Base-by-base conservation (phyloP, 768 basidiomycete genomes). In the Lactarius deliciosus region DNA sequence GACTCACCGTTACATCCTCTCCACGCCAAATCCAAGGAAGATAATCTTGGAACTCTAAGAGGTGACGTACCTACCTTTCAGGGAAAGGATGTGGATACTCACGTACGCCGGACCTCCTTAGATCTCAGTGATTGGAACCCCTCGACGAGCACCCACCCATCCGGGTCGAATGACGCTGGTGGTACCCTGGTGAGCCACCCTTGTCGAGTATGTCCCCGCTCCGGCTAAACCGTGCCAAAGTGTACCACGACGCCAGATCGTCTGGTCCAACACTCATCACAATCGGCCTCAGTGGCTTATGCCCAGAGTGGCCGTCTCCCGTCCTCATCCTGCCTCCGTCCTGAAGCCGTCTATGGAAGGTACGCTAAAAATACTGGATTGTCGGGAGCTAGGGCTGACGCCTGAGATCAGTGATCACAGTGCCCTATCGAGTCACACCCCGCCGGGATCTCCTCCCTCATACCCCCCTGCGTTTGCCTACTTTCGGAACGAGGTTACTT, bases 391-490 rank as follows among this genome's bases (percentile, higher is more conserved):
- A 30, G 54, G 4, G 16, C 25, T 56, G 15, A 56, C 54, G 7
- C 9, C 54, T 9, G 18, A 32, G 32, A 28, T 5, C 28, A 56
- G 54, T 10, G 25, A 10, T 15, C 16, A 3, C 13, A 16, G 25
- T 40, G 57, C 57, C n/a, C 34, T 40, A 36, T 25, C 57, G 4
- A 22, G 57, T 25, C 57, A 34, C 30, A 40, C 57, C 10, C 57
- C 57, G 38, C 57, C 36, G 57, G 57, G 38, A 58, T 58, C 57
- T 22, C 57, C 57, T n/a, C 57, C 57, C 8, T 32, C 18, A 18
- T 56, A 18, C 41, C 40, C 1, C 40, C 40, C 15, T 41, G 10
- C 36, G 36, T 38, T 38, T 13, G 1, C 11, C 34, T 5, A 9
- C 8, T 34, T 34, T 34, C 34, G 34, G 34, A 9, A 34, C 9